phyloP scores from a whole-genome alignment of 2,329 filamentous ascomycete genomes.

The Scytalidium lignicola region DNA sequence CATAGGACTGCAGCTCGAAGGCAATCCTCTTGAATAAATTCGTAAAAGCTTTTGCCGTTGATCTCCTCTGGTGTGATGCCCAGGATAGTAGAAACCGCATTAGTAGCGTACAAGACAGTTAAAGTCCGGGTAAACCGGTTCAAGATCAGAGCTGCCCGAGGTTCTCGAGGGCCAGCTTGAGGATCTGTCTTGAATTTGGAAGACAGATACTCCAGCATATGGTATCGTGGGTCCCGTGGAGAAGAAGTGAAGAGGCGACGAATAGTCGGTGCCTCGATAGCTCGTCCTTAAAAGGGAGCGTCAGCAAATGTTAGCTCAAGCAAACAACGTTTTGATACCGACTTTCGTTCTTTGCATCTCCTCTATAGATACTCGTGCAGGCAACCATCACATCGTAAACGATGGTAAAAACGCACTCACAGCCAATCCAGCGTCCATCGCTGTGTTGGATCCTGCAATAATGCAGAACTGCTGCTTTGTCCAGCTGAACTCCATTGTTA shows the following conservation, averaged over 20 bases:
- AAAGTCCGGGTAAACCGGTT: constrained; percentile 81
- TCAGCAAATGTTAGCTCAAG: constrained; percentile 2
- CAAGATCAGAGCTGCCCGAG: constrained; percentile 76
- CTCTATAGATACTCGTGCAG: constrained; percentile 72
- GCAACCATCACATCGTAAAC: constrained; percentile 85
- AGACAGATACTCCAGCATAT: constrained; percentile 83
- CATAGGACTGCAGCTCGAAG: constrained; percentile 71
- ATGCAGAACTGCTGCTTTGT: constrained; percentile 79
- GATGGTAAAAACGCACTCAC: constrained; percentile 85
- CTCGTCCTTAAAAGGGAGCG: constrained; percentile 52
- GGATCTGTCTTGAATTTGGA: constrained; percentile 67
- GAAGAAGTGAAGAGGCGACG: constrained; percentile 77
- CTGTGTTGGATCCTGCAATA: constrained; percentile 69
- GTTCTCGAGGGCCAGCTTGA: constrained; percentile 62
- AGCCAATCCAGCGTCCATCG: constrained; percentile 68
- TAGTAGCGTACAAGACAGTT: constrained; percentile 82
- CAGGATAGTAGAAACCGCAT: constrained; percentile 68
- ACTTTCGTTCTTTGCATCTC: constrained; percentile 69
- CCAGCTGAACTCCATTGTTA: constrained; percentile 66
- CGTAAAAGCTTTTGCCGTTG: constrained; percentile 77
- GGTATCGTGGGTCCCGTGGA: constrained; percentile 76
- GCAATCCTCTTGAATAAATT: constrained; percentile 76
- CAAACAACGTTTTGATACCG: constrained; percentile 32
- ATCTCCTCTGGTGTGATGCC: constrained; percentile 66
- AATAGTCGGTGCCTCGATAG: constrained; percentile 71